These are phyloP conservation scores for Isatis tinctoria DNA, from an alignment of 345 rosid genomes.

Conservation along the genomic window DNA sequence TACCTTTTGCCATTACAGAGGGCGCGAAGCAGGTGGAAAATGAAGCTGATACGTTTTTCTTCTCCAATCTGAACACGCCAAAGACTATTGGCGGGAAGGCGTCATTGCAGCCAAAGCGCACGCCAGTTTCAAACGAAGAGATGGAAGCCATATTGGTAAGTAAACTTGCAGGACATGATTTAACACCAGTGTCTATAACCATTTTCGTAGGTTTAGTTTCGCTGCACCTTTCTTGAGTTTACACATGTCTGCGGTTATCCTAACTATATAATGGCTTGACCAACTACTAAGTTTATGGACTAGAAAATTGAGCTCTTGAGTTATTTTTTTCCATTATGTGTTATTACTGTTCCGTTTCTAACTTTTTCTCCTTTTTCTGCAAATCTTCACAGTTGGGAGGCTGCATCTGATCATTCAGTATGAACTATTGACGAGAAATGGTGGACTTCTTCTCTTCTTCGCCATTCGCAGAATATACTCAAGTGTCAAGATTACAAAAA, in stretches of 20 bases:
- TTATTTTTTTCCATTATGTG: neutral
- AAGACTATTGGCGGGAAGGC: constrained; percentile 70
- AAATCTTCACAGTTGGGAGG: constrained; percentile 64
- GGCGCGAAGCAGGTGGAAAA: constrained; percentile 37
- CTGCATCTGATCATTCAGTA: constrained; percentile 42
- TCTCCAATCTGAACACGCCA: constrained; percentile 48
- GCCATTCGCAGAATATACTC: constrained; percentile 22
- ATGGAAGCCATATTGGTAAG: constrained; percentile 81
- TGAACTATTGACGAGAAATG: constrained; percentile 17
- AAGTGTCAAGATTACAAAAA: neutral
- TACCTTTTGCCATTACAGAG: constrained; percentile 32
- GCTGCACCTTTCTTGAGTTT: neutral
- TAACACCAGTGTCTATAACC: neutral
- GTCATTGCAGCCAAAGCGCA: constrained; percentile 81
- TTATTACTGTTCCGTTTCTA: neutral
- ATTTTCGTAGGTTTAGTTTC: neutral
- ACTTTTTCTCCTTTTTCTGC: neutral
- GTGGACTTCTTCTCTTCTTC: neutral
- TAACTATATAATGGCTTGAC: neutral
- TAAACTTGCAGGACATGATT: neutral
- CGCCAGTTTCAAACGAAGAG: constrained; percentile 74
- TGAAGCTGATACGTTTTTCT: constrained; percentile 46
- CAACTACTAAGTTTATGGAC: neutral
- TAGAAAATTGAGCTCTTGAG: neutral
- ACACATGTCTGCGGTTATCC: neutral